These are phyloP conservation scores for Nakataea oryzae DNA, from an alignment of 2,329 filamentous ascomycete species.

Conservation along the genomic window DNA sequence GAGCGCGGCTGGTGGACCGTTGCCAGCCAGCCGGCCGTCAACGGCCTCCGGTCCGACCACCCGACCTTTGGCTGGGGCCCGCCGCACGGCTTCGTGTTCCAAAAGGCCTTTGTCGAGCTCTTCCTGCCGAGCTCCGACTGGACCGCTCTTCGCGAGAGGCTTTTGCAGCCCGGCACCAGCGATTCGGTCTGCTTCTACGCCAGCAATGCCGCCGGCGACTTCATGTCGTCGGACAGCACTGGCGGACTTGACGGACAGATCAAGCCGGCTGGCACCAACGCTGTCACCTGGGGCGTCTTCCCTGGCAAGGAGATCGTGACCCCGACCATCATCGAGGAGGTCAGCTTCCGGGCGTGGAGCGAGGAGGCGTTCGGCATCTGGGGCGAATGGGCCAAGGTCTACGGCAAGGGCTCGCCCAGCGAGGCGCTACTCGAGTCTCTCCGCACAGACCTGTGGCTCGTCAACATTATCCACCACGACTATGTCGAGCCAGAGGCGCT, in stretches of 20 bases:
- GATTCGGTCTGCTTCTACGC: constrained; percentile 81
- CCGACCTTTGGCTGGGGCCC: constrained; percentile 89
- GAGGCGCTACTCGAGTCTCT: constrained; percentile 59
- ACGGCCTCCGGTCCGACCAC: constrained; percentile 69
- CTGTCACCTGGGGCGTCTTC: constrained; percentile 95
- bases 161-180: constrained; percentile 46
- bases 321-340: constrained; percentile 91
- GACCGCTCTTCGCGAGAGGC: constrained; percentile 50
- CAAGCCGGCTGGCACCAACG: constrained; percentile 52
- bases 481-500: constrained; percentile 61
- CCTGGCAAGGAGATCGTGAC: constrained; percentile 92
- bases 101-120: constrained; percentile 96
- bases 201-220: constrained; percentile 66
- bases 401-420: constrained; percentile 62
- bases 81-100: constrained; percentile 86
- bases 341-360: constrained; percentile 86
- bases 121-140: constrained; percentile 74
- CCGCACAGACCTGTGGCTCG: constrained; percentile 69
- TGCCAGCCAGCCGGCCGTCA: constrained; percentile 88
- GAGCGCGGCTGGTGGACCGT: constrained; percentile 88
- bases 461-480: constrained; percentile 81
- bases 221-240: constrained; percentile 53
- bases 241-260: constrained; percentile 19
- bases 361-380: constrained; percentile 96
- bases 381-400: constrained; percentile 86